phyloP scores from a whole-genome alignment of 179 eudicot genomes.

The Actinidia arguta region DNA sequence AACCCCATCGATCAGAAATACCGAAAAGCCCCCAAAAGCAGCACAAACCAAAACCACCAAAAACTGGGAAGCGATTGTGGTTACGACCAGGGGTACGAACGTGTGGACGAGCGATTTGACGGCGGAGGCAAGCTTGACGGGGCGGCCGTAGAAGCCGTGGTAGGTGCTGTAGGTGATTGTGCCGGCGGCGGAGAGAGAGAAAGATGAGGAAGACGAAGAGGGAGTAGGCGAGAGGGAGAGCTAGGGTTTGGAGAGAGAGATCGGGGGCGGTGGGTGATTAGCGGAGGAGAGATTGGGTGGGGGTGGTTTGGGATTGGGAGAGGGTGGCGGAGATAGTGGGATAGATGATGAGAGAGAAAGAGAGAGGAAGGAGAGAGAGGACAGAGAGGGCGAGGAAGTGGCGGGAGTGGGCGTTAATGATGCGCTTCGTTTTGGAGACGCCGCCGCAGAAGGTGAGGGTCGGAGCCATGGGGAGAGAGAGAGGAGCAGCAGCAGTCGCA shows the following conservation, averaged over 20 bases:
- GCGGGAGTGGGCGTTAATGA: slow-evolving; percentile 63
- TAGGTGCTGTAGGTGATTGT: slow-evolving; percentile 69
- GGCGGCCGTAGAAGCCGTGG: slow-evolving; percentile 79
- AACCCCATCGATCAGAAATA: slow-evolving; percentile 25
- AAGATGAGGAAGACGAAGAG: slow-evolving; percentile 26
- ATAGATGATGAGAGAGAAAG: slow-evolving; percentile 45
- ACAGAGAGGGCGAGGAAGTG: slow-evolving; percentile 71
- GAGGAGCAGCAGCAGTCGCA: too few species aligned
- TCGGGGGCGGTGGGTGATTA: background rate
- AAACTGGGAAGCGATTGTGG: slow-evolving; percentile 31
- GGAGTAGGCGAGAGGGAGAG: too few species aligned
- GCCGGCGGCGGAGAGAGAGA: slow-evolving; percentile 50
- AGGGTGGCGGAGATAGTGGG: slow-evolving; percentile 27
- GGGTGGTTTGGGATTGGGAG: slow-evolving; percentile 24
- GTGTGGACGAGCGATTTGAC: slow-evolving; percentile 42
- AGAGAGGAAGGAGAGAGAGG: slow-evolving; percentile 57
- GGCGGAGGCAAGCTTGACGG: slow-evolving; percentile 56
- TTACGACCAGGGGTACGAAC: slow-evolving; percentile 49
- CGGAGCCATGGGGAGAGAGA: slow-evolving; percentile 20
- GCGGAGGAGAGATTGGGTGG: slow-evolving; percentile 16
- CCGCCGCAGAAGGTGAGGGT: slow-evolving; percentile 47
- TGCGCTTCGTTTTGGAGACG: slow-evolving; percentile 50
- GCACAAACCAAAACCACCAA: slow-evolving; percentile 22
- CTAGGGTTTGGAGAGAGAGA: too few species aligned
- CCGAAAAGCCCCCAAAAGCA: slow-evolving; percentile 21